Base-by-base conservation (phyloP, 208 protist genomes). In the Sergeia podlipaevii region DNA sequence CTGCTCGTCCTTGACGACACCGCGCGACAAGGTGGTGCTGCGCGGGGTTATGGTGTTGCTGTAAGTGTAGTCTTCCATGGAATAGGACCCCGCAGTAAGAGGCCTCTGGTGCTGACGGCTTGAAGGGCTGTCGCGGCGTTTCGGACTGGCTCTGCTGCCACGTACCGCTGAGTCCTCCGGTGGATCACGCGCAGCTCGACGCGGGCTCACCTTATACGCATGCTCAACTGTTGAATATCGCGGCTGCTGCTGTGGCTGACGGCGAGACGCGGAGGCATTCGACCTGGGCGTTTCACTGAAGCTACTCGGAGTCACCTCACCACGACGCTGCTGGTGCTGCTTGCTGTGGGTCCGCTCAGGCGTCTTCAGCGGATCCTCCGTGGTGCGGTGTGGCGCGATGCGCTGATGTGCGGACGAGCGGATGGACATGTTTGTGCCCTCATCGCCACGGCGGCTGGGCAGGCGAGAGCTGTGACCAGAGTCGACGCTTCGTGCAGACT, bases 381-480 rank as follows among this genome's bases (percentile, higher is more conserved):
- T 5, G n/a, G n/a, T 24, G 27, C 33, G 18, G 2, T 43, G 59
- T 3, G 58, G 63, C 1, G 52, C 54, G 20, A 57, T 70, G 27
- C 59, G 60, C 27, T 46, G 52, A 46, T 64, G 68, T 42, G 56
- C 57, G 15, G 39, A 53, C 13, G 66, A 63, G 26, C 76, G 66
- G 32, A 73, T 50, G 20, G 76, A 76, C 15, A 41, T 73, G 55
- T 39, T 57, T 42, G 30, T 24, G 28, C 53, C 53, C 26, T 62
- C 67, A 44, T 45, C 68, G 33, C 62, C 67, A 20, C 59, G 60
- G 3, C 60, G 50, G 34, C 41, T 59, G 1, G 66, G 66, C 27
- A 73, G 42, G 30, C 66, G 66, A 33, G 46, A 38, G 34, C 34
- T 38, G 34, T 11, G 34, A n/a, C 13, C n/a, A n/a, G 34, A 38